phyloP scores from a whole-genome alignment of 2,329 filamentous ascomycete species.

The Clarireedia homoeocarpa region DNA sequence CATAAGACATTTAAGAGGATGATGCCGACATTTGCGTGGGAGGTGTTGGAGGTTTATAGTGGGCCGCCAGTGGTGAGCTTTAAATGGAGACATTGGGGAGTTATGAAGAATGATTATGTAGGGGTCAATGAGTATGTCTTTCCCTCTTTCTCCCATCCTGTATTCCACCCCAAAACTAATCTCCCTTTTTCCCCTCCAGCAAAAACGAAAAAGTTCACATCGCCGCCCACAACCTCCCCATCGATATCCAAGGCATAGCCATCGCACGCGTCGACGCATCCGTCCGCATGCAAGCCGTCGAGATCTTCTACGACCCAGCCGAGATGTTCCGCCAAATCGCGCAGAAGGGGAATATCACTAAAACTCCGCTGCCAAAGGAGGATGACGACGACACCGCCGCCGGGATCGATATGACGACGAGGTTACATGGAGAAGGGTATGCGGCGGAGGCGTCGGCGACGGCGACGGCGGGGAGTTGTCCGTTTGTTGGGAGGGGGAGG shows the following conservation, averaged over 20 bases:
- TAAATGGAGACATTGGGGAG: conserved; percentile 61
- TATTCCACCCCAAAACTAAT: conserved; percentile 3
- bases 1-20: conserved; percentile 67
- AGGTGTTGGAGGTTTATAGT: conserved; percentile 60
- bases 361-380: background rate
- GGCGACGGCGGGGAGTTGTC: background rate
- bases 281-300: conserved; percentile 48
- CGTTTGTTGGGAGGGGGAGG: background rate
- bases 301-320: conserved; percentile 59
- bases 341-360: conserved; percentile 31
- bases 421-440: conserved; percentile 14
- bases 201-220: conserved; percentile 54
- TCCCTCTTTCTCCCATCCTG: background rate
- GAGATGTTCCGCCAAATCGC: conserved; percentile 61
- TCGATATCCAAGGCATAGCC: conserved; percentile 57
- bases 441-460: background rate
- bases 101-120: conserved; percentile 59
- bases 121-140: conserved; percentile 36
- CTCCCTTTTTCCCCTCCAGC: conserved; percentile 30
- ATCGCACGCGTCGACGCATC: conserved; percentile 54
- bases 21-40: conserved; percentile 68
- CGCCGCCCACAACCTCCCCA: conserved; percentile 50
- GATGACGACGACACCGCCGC: background rate
- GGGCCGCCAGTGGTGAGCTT: conserved; percentile 56
- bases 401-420: conserved; percentile 12